Evolutionary conservation across 371 early-diverging fungal species (phyloP), one percentile per base, ranked within the genome.

Genomic region (Mucor plumbeus): DNA sequence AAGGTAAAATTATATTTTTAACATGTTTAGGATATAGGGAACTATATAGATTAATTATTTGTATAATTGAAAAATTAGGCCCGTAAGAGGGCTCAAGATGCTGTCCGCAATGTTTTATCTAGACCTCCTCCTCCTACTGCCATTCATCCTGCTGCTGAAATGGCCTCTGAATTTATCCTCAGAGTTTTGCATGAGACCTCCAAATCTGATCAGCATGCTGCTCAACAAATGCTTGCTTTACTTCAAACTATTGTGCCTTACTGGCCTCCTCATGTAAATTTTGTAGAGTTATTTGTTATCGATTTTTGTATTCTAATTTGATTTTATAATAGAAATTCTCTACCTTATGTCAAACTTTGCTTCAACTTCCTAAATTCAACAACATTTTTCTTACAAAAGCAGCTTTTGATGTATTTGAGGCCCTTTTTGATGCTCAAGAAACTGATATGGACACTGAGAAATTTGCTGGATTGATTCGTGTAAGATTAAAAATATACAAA

Each of bases 11-110:
- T 26, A 26, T 26, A 26, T 26, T 26, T 26, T 26, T 3, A 26
- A 26, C 26, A 1, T 26, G 26, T 26, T 26, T 26, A 26, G 1
- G 26, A 26, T 26, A 26, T 26, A n/a, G 26, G 26, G 26, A 26
- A 26, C 26, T 26, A 26, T 26, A 26, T 26, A 26, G 3, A 26
- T 26, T 26, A 26, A 53, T 26, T 0, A 53, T 31, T 50, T 19
- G 31, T 14, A 11, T 26, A 14, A 13, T 3, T 38, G 61, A 39
- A 40, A 40, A 15, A 8, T 1, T 61, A 70, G 65, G 80, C 83
- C 33, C 87, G 97, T 33, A 91, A 92, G 80, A 82, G 90, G 61
- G 96, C 96, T 26, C 95, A 93, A 67, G 96, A 96, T 61, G 93
- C 92, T 11, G 85, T 93, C 53, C 81, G 84, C 35, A 75, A 77